Conservation (phyloP, 2,329 filamentous ascomycete species). For the Colletotrichum sp. region DNA sequence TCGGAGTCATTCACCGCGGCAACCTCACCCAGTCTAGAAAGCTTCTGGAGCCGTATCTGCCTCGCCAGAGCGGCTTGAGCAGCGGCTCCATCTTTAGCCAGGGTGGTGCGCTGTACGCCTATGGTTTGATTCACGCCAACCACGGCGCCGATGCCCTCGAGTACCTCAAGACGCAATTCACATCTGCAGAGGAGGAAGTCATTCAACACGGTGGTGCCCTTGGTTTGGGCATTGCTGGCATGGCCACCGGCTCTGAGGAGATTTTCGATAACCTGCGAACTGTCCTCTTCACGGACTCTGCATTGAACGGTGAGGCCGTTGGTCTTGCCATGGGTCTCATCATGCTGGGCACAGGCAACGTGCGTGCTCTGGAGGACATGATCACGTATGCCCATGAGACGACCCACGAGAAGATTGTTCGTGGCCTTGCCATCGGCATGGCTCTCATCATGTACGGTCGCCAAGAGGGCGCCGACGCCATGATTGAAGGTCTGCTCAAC, state of each 20-base stretch:
- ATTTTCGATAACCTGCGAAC: constrained; percentile 91
- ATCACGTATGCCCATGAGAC: constrained; percentile 97
- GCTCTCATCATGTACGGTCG: constrained; percentile 97
- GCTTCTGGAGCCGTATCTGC: constrained; percentile 92
- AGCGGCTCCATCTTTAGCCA: constrained; percentile 93
- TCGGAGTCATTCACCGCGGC: constrained; percentile 95
- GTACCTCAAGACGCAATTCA: constrained; percentile 78
- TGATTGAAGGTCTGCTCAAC: constrained; percentile 91
- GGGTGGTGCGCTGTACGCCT: constrained; percentile 92
- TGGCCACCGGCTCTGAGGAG: constrained; percentile 90
- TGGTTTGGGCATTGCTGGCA: constrained; percentile 93
- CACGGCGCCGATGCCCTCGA: constrained; percentile 90
- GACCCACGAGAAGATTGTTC: constrained; percentile 98
- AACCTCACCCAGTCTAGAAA: constrained; percentile 94
- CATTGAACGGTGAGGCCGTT: constrained; percentile 95
- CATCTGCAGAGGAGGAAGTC: constrained; percentile 82
- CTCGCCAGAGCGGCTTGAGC: constrained; percentile 74
- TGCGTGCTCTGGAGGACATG: constrained; percentile 93
- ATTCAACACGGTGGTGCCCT: constrained; percentile 96
- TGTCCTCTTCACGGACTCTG: constrained; percentile 91
- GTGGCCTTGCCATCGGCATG: constrained; percentile 94
- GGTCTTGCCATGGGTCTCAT: constrained; percentile 96
- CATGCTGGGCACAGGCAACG: constrained; percentile 97
- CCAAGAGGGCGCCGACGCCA: constrained; percentile 91
- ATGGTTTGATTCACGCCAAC: constrained; percentile 96